These are phyloP conservation scores for Chrysosporium keratinophilum DNA, from an alignment of 2,329 filamentous ascomycete species.

Conservation along the genomic window DNA sequence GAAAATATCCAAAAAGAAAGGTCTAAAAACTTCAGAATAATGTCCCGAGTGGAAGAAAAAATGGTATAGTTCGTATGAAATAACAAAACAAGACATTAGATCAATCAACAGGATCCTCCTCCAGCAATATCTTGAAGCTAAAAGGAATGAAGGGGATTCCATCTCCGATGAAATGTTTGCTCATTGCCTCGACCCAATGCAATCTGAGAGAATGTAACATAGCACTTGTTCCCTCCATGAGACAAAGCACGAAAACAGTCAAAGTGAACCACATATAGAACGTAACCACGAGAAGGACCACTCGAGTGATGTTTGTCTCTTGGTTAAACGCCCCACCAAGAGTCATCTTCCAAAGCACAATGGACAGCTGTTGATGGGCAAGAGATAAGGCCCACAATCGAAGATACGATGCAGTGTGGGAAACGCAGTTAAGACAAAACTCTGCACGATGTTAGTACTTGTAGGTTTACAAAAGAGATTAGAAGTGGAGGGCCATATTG, in stretches of 20 bases:
- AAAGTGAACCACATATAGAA: constrained; percentile 89
- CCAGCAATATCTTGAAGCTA: constrained; percentile 71
- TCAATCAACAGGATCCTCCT: constrained; percentile 57
- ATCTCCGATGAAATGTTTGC: constrained; percentile 89
- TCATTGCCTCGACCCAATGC: constrained; percentile 96
- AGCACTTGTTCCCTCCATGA: constrained; percentile 93
- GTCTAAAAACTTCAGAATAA: not conserved
- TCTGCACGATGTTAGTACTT: constrained; percentile 44
- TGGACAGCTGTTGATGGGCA: constrained; percentile 92
- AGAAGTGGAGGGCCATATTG: constrained; percentile 15
- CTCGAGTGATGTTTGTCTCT: constrained; percentile 53
- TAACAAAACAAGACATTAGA: not conserved
- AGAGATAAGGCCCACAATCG: constrained; percentile 96
- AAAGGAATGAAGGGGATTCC: constrained; percentile 82
- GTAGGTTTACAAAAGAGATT: constrained; percentile 19
- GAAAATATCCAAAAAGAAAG: not conserved
- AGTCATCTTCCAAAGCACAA: constrained; percentile 96
- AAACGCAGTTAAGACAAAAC: constrained; percentile 98
- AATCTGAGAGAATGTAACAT: constrained; percentile 88
- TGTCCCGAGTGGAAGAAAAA: not conserved
- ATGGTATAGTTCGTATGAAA: not conserved
- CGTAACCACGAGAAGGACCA: constrained; percentile 68
- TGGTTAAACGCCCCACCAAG: constrained; percentile 63
- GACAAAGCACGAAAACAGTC: constrained; percentile 67
- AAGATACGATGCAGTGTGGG: constrained; percentile 95